A percentile compares a stretch with the other conserved stretches of the same genome.
phyloP scores from a whole-genome alignment of 176 grass and related monocot genomes.

The Coix lacrymajobi region DNA sequence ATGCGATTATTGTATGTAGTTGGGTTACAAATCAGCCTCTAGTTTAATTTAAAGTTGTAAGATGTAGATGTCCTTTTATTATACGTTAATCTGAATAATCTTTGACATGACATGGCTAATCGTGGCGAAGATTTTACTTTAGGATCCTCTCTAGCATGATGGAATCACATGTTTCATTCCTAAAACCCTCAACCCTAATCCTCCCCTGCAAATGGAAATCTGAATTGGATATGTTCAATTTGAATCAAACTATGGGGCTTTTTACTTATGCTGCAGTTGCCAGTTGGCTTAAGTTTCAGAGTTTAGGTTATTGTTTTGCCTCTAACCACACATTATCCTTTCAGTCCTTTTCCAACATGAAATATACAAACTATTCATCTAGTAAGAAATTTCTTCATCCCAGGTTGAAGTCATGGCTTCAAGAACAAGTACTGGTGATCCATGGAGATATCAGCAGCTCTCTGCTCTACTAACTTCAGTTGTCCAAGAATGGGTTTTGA shows the following conservation, averaged over 20 bases:
- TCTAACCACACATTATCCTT: conserved; percentile 11
- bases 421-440: background rate
- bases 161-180: background rate
- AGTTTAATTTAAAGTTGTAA: background rate
- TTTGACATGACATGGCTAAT: background rate
- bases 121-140: background rate
- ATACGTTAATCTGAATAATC: background rate
- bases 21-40: background rate
- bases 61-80: background rate
- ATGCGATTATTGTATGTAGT: background rate
- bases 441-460: conserved; percentile 23
- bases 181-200: conserved; percentile 1
- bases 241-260: background rate
- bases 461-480: conserved; percentile 43
- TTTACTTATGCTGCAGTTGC: background rate
- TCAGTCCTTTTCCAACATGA: conserved; percentile 19
- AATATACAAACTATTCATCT: conserved; percentile 6
- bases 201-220: background rate
- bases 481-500: conserved; percentile 59
- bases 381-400: background rate
- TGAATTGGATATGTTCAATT: background rate
- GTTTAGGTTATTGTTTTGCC: background rate
- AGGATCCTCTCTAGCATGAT: background rate
- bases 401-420: conserved; percentile 29
- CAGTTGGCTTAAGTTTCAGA: background rate